Evolutionary conservation across 2,329 filamentous ascomycete genomes (phyloP).

Genomic region (Diaporthe aspalathi): DNA sequence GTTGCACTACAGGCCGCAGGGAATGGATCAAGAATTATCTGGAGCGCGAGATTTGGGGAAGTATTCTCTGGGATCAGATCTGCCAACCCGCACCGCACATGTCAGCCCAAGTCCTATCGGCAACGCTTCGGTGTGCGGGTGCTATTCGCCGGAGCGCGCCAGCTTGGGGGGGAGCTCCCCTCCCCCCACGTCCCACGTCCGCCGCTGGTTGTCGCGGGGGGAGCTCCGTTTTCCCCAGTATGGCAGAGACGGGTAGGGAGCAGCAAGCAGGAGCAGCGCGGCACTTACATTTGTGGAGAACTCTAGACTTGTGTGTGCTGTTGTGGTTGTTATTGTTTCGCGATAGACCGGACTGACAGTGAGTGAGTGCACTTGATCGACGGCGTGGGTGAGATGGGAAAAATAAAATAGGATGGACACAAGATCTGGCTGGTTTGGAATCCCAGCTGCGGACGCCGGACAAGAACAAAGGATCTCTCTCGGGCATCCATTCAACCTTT

Average conservation of each 20-base stretch:
- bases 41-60: background rate
- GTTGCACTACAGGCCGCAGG: constrained; percentile 26
- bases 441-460: constrained; percentile 24
- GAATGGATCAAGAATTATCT: background rate
- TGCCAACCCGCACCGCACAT: constrained; percentile 30
- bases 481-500: constrained; percentile 18
- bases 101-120: constrained; percentile 32
- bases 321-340: background rate
- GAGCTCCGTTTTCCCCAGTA: constrained; percentile 21
- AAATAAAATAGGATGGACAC: background rate
- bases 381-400: background rate
- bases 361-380: background rate
- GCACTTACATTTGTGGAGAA: constrained; percentile 20
- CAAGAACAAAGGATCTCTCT: background rate
- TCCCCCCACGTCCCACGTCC: background rate
- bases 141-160: constrained; percentile 29
- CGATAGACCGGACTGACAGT: background rate
- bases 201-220: constrained; percentile 12
- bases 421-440: constrained; percentile 18
- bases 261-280: background rate
- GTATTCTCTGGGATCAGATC: constrained; percentile 17
- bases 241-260: too few species aligned
- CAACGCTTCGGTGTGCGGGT: constrained; percentile 34
- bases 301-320: background rate
- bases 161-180: constrained; percentile 27